Conservation (phyloP, 2,329 filamentous ascomycete species). For the Rhinocladiella mackenziei region DNA sequence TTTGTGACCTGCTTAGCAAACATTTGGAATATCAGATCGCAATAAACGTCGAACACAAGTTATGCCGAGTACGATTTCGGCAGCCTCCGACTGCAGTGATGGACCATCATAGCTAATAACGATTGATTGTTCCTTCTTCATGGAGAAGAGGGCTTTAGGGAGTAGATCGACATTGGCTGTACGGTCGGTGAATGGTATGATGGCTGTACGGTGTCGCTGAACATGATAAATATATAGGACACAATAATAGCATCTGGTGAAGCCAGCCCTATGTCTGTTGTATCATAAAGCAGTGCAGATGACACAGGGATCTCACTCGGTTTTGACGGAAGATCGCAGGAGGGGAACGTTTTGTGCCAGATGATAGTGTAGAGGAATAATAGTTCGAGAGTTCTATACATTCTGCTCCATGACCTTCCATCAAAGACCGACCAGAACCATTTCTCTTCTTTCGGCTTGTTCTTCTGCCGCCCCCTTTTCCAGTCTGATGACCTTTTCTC, state of each 20-base stretch:
- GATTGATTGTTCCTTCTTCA: slow-evolving; percentile 11
- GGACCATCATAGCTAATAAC: slow-evolving; percentile 23
- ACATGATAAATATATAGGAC: too few relatives aligned
- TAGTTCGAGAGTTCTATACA: slow-evolving; percentile 69
- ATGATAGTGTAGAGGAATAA: slow-evolving; percentile 31
- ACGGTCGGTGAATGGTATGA: slow-evolving; percentile 7
- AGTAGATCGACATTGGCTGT: slow-evolving; percentile 1
- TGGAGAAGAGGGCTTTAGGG: slow-evolving; percentile 2
- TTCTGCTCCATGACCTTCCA: slow-evolving; percentile 77
- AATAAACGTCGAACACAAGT: neutral
- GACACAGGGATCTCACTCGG: slow-evolving; percentile 11
- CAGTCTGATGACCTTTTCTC: slow-evolving; percentile 54
- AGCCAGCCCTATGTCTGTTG: slow-evolving; percentile 8
- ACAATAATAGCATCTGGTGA: slow-evolving; percentile 19
- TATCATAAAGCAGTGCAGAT: slow-evolving; percentile 7
- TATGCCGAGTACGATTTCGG: slow-evolving; percentile 9
- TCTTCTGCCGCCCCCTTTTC: slow-evolving; percentile 59
- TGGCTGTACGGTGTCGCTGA: too few relatives aligned
- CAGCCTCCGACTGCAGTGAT: slow-evolving; percentile 9
- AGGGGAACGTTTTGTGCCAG: neutral
- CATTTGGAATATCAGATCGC: neutral
- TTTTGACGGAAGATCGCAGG: neutral
- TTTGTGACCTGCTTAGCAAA: slow-evolving; percentile 19
- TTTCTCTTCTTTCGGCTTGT: slow-evolving; percentile 48
- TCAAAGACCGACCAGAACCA: slow-evolving; percentile 61